Percentiles rank a stretch among this genome's conserved stretches.
Evolutionary conservation across 495 filamentous ascomycete species (phyloP).

Genomic region (Daldinia bambusicola): DNA sequence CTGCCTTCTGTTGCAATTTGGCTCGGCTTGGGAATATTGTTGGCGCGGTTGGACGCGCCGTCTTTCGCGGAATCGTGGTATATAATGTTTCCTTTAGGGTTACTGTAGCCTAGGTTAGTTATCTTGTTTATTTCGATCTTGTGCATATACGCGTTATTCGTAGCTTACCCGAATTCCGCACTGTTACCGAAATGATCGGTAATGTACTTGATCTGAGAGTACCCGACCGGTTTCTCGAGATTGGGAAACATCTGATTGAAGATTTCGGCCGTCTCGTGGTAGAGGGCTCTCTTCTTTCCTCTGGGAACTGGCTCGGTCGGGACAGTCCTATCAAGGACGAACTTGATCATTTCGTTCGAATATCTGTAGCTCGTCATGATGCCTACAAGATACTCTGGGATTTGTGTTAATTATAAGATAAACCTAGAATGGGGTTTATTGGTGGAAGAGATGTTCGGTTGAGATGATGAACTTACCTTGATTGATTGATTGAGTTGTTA

Average conservation of each 20-base stretch:
- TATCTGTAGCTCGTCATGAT: conserved; percentile 12
- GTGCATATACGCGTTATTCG: neutral
- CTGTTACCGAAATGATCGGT: conserved; percentile 23
- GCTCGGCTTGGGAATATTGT: neutral
- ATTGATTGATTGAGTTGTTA: neutral
- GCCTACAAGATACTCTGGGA: neutral
- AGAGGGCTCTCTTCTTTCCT: conserved; percentile 3
- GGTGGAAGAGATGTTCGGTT: neutral
- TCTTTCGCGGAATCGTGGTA: neutral
- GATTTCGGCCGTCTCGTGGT: neutral
- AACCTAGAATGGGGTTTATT: neutral
- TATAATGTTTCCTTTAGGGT: conserved; percentile 1
- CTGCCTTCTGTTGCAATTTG: neutral
- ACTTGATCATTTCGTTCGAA: conserved; percentile 20
- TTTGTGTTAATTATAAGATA: neutral
- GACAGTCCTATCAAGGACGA: conserved; percentile 18
- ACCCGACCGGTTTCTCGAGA: neutral
- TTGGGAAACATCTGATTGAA: conserved; percentile 12
- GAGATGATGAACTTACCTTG: conserved; percentile 18
- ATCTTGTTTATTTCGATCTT: neutral
- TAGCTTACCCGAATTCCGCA: conserved; percentile 28
- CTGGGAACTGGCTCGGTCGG: conserved; percentile 5
- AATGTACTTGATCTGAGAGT: conserved; percentile 22
- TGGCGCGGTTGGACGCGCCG: neutral
- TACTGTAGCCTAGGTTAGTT: conserved; percentile 17